Base-by-base conservation (phyloP, 176 grass and related monocot genomes). In the Eremochloa ophiuroides region DNA sequence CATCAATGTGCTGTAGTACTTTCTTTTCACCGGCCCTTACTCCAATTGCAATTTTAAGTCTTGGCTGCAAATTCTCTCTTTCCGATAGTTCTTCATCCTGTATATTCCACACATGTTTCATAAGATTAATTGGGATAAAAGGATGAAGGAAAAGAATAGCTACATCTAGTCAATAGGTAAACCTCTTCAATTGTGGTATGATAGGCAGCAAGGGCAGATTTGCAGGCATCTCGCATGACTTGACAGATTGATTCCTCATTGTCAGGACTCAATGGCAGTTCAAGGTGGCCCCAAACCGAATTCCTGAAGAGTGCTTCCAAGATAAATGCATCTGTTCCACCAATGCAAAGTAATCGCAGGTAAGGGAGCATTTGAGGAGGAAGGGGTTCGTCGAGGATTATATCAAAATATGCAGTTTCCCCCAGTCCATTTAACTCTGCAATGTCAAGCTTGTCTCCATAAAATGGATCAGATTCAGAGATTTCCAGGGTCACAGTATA, bases 241-340 rank as follows among this genome's bases (percentile, higher is more conserved):
- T 82, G 82, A 62, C 93, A 99, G 82, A 91, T 93, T 48, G 90
- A 85, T 86, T 95, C 96, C 85, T 95, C 96, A 82, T 99, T 99
- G 67, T 86, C 88, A 72, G 27, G 79, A 77, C 96, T 99, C 72
- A 99, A 25, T 46, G 96, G 91, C 74, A 95, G 74, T 82, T 99
- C 96, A 86, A 99, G 90, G 85, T 95, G 88, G 41, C 82, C 93
- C 93, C 96, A 99, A 72, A 99, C 59, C 53, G 80, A 56, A 88
- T 95, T 95, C 81, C 96, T 90, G 70, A 95, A 99, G 70, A 99
- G 84, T 73, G 93, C 89, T 89, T 99, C 96, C 73, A 99, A 55
- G 28, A 99, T 58, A 88, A 99, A 99, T 67, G 93, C 93, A 80
- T 93, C 93, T 84, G 96, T 88, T 75, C 96, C 96, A 22, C 92